Percentiles rank a stretch among this genome's conserved stretches.
These are phyloP conservation scores for Penstemon barbatus DNA, from an alignment of 257 asterid genomes.

Conservation along the genomic window DNA sequence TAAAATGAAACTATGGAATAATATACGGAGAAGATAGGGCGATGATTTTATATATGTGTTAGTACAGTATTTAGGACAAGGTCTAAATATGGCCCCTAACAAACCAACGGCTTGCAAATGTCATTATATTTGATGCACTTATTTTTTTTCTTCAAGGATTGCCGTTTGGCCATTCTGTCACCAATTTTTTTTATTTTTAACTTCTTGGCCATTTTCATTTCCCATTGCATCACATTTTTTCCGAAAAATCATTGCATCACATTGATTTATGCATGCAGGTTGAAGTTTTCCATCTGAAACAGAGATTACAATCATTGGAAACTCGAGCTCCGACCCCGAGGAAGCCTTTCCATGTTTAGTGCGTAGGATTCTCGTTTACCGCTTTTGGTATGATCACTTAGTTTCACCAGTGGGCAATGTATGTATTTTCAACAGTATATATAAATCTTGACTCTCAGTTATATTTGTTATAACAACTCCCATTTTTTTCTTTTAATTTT, in stretches of 20 bases:
- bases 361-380: slow-evolving; percentile 4
- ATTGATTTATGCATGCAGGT: slow-evolving; percentile 45
- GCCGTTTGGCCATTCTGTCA: neutral
- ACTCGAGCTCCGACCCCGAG: slow-evolving; percentile 89
- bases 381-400: slow-evolving; percentile 1
- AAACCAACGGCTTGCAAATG: neutral
- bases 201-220: neutral
- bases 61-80: neutral
- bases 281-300: slow-evolving; percentile 91
- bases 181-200: neutral
- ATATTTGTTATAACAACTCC: too few species aligned
- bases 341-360: slow-evolving; percentile 78
- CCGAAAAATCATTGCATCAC: neutral
- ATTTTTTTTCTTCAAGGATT: neutral
- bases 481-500: too few species aligned
- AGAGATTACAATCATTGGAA: slow-evolving; percentile 87
- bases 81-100: neutral
- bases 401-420: neutral
- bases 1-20: neutral
- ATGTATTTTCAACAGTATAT: neutral
- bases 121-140: neutral
- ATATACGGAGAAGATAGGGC: neutral
- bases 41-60: neutral
- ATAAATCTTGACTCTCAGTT: too few species aligned
- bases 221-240: slow-evolving; percentile 5